Conservation (phyloP, 768 basidiomycete genomes). For the Leccinum uliginosum region DNA sequence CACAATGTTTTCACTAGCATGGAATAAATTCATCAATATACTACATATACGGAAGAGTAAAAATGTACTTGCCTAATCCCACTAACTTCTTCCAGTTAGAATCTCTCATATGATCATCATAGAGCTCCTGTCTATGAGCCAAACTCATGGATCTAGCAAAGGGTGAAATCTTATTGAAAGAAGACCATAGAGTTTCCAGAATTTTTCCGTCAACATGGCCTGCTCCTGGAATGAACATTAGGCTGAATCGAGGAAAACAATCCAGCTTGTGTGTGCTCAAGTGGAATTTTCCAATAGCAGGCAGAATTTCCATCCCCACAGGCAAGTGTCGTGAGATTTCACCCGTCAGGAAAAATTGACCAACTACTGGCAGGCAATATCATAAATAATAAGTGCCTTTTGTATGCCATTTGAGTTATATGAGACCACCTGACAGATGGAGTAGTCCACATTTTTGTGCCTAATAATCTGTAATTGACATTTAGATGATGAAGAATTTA, state of each 20-base stretch:
- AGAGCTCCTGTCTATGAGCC: slow-evolving; percentile 24
- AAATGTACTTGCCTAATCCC: background rate
- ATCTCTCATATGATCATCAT: slow-evolving; percentile 1
- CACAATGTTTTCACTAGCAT: background rate
- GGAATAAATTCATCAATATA: background rate
- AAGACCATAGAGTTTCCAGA: slow-evolving; percentile 32
- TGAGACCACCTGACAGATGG: slow-evolving; percentile 16
- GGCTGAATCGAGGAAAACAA: slow-evolving; percentile 23
- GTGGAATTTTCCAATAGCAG: slow-evolving; percentile 29
- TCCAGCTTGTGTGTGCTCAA: slow-evolving; percentile 25
- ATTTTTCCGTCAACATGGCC: slow-evolving; percentile 31
- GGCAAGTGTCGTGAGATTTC: background rate
- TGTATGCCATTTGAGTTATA: slow-evolving; percentile 3
- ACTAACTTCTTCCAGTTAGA: slow-evolving; percentile 3
- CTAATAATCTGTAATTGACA: slow-evolving; percentile 4
- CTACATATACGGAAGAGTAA: background rate
- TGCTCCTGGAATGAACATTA: slow-evolving; percentile 18
- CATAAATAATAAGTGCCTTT: slow-evolving; percentile 22
- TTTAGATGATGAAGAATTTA: background rate
- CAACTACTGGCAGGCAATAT: slow-evolving; percentile 28
- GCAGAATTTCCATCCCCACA: background rate
- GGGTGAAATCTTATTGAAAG: slow-evolving; percentile 24
- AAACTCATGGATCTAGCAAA: slow-evolving; percentile 21
- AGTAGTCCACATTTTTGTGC: slow-evolving; percentile 29
- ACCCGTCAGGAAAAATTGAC: slow-evolving; percentile 6